Evolutionary conservation across 345 rosid genomes (phyloP).

Genomic region (Gossypium arboreum): DNA sequence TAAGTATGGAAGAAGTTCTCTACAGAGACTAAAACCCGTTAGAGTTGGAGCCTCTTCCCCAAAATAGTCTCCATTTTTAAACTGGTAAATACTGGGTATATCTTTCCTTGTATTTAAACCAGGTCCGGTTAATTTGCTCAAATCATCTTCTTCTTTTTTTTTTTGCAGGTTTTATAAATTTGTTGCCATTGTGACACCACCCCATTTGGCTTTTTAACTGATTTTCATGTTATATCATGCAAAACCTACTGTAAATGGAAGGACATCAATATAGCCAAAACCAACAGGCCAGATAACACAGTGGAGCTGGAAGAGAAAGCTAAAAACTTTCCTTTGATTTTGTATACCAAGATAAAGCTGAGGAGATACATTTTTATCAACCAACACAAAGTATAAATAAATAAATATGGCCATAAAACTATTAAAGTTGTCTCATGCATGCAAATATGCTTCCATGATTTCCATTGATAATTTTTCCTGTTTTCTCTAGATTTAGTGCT

Average conservation of each 20-base stretch:
- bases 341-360: background rate
- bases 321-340: background rate
- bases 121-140: background rate
- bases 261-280: background rate
- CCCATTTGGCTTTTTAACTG: background rate
- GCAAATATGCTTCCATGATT: background rate
- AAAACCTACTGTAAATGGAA: background rate
- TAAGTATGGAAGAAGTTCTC: conserved; percentile 46
- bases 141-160: background rate
- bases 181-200: background rate
- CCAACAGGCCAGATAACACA: background rate
- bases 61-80: conserved; percentile 32
- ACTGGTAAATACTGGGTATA: conserved; percentile 30
- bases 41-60: conserved; percentile 53
- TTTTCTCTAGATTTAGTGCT: background rate
- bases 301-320: background rate
- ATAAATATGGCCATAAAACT: background rate
- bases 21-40: conserved; percentile 49
- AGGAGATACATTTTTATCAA: background rate
- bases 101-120: background rate
- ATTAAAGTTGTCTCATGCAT: background rate
- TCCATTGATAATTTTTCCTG: background rate
- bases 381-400: background rate
- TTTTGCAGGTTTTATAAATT: conserved; percentile 21
- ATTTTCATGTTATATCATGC: background rate